These are phyloP conservation scores for Rhizopus stolonifer DNA, from an alignment of 371 early-diverging fungal genomes.

Conservation along the genomic window DNA sequence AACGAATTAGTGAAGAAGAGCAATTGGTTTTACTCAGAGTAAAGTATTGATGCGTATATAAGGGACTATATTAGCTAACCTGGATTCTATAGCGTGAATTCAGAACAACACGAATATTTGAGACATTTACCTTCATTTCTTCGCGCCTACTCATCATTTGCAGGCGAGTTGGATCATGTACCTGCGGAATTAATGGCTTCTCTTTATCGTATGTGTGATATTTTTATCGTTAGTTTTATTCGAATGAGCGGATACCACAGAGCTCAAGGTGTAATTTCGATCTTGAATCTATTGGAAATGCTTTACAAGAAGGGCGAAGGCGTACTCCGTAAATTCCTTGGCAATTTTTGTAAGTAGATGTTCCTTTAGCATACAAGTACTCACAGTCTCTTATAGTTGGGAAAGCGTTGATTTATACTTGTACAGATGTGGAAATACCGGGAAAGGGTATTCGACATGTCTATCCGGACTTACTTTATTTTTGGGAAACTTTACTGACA, in stretches of 20 bases:
- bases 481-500: conserved; percentile 37
- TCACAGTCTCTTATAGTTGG: too few relatives aligned
- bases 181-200: conserved; percentile 47
- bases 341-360: conserved; percentile 44
- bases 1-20: conserved; percentile 54
- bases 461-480: conserved; percentile 33
- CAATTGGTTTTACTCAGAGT: conserved; percentile 60
- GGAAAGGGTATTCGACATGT: conserved; percentile 16
- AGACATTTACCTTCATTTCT: conserved; percentile 65
- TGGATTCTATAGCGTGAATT: conserved; percentile 29
- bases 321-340: conserved; percentile 40
- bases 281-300: conserved; percentile 50
- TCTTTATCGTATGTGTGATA: conserved; percentile 49
- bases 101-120: conserved; percentile 30
- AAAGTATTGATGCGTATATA: too few relatives aligned
- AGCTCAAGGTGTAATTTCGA: conserved; percentile 42
- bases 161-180: conserved; percentile 44
- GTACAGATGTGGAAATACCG: conserved; percentile 21
- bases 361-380: too few relatives aligned
- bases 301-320: conserved; percentile 54
- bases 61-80: too few relatives aligned
- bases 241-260: conserved; percentile 41
- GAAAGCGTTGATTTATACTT: conserved; percentile 58
- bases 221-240: conserved; percentile 42
- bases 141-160: conserved; percentile 61